Conservation (phyloP, 108 stramenopile genomes). For the Nitzschia sp. region DNA sequence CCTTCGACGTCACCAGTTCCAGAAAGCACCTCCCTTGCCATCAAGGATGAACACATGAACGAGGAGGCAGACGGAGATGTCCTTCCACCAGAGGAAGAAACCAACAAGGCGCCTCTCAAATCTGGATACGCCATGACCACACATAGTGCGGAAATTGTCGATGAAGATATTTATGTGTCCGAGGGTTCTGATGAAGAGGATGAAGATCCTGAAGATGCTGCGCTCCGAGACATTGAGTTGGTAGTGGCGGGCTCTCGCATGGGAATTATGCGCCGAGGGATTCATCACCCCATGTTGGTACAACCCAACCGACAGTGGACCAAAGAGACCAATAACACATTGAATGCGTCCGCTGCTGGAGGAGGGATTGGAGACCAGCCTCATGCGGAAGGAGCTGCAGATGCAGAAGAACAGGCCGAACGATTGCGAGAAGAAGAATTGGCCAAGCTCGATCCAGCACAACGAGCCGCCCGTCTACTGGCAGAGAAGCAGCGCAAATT, state of each 20-base stretch:
- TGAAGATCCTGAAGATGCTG: slow-evolving; percentile 24
- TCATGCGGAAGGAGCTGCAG: slow-evolving; percentile 24
- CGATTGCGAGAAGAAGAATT: slow-evolving; percentile 53
- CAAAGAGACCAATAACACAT: slow-evolving; percentile 23
- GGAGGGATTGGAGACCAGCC: slow-evolving; percentile 10
- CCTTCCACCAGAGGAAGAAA: neutral
- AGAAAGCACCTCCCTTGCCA: neutral
- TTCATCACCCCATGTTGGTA: slow-evolving; percentile 38
- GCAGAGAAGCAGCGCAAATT: slow-evolving; percentile 75
- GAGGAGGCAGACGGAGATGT: neutral
- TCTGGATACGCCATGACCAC: slow-evolving; percentile 68
- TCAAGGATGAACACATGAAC: neutral
- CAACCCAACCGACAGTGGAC: slow-evolving; percentile 82
- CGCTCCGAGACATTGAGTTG: slow-evolving; percentile 44
- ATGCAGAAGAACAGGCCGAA: slow-evolving; percentile 27
- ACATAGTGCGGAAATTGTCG: slow-evolving; percentile 72
- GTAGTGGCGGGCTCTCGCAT: slow-evolving; percentile 68
- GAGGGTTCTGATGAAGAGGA: slow-evolving; percentile 56
- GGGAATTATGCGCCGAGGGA: slow-evolving; percentile 82
- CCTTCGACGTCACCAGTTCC: neutral
- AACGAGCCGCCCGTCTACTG: slow-evolving; percentile 62
- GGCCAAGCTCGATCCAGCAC: slow-evolving; percentile 73
- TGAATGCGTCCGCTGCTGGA: slow-evolving; percentile 4
- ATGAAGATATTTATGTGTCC: slow-evolving; percentile 77
- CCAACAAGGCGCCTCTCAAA: slow-evolving; percentile 1